Evolutionary conservation across 371 early-diverging fungal genomes (phyloP).

Genomic region (Zychaea mexicana): DNA sequence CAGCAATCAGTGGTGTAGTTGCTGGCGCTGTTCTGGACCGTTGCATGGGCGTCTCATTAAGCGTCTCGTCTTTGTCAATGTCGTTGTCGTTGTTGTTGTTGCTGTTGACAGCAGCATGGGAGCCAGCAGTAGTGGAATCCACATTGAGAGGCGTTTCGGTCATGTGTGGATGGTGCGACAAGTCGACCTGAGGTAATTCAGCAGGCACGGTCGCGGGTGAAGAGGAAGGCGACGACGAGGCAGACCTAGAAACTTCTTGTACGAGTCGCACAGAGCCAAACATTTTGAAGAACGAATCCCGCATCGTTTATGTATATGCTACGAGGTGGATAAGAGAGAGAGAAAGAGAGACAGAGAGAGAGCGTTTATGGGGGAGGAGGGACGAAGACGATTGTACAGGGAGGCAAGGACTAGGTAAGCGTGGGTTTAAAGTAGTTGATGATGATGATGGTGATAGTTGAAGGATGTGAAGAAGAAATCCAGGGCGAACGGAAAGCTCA

Average conservation of each 20-base stretch:
- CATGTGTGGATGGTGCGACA: not conserved
- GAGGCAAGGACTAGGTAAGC: too few relatives aligned
- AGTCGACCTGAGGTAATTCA: not conserved
- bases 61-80: not conserved
- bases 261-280: constrained; percentile 50
- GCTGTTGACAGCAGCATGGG: not conserved
- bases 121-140: too few relatives aligned
- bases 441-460: not conserved
- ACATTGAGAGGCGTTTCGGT: not conserved
- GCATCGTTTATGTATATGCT: constrained; percentile 6
- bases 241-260: constrained; percentile 51
- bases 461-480: not conserved
- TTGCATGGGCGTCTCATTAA: not conserved
- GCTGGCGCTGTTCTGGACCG: not conserved
- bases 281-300: constrained; percentile 40
- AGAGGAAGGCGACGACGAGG: constrained; percentile 8
- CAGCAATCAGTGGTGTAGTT: too few relatives aligned
- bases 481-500: not conserved
- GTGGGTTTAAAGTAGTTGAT: too few relatives aligned
- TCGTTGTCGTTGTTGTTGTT: not conserved
- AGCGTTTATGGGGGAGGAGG: not conserved
- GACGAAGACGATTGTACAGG: not conserved
- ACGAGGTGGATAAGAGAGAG: not conserved
- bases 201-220: too few relatives aligned
- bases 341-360: not conserved